Evolutionary conservation across 108 stramenopile species (phyloP), one percentile per base, ranked within the genome.

Genomic region (Aurantiochytrium sp.): DNA sequence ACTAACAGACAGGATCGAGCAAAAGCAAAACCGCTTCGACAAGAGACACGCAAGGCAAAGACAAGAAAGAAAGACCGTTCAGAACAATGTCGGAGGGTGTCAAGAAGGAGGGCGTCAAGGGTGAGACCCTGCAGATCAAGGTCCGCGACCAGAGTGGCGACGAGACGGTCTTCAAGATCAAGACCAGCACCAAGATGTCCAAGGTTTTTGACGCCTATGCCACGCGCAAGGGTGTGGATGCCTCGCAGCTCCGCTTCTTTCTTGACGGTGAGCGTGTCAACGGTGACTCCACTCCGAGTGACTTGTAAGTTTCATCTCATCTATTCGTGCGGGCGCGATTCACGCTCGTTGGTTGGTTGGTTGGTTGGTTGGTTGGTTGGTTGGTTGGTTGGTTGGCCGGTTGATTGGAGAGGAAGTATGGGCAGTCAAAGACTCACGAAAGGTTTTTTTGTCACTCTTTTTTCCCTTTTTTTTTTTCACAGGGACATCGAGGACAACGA

Each of bases 121-220:
- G 3, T 4, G 64, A 69, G 64, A 69, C 64, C 64, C 64, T 69
- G 25, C 64, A 69, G 64, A 42, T 69, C 42, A 69, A 69, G 64
- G 95, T 97, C 87, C 92, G 95, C 87, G 96, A 96, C 92, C 97
- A 96, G 96, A 58, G 96, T 49, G 97, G 98, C 60, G 96, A 97
- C 89, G 96, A 97, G 91, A 98, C 96, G 1, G 96, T 95, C 88
- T 98, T 98, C 95, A 98, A 98, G 93, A 96, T 98, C 93, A 98
- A 98, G 91, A 97, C 95, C 92, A 95, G 95, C 0, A 98, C 98
- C 83, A 97, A 97, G 92, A 97, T 98, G 97, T 90, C 90, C 55
- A 98, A 98, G 91, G 97, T 98, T 16, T 96, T 98, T 89, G 92
- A 95, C 55, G 95, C 96, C 3, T 98, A 96, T 87, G 97, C 97